These are phyloP conservation scores for Recurvomyces mirabilis DNA, from an alignment of 495 filamentous ascomycete species.

Conservation along the genomic window DNA sequence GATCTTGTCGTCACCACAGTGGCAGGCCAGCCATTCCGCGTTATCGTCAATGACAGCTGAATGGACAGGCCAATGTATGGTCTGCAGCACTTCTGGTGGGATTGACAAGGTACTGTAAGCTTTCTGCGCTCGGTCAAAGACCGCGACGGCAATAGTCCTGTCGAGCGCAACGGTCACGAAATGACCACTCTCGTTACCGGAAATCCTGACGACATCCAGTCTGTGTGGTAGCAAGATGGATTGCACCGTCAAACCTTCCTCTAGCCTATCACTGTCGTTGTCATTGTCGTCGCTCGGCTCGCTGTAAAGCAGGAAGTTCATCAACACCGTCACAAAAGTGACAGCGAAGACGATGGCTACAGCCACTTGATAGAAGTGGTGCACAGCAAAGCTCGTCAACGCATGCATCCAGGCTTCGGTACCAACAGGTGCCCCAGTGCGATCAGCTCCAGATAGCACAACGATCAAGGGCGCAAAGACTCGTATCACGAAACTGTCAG, in stretches of 20 bases:
- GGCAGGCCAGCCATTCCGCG: conserved; percentile 51
- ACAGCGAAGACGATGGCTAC: conserved; percentile 44
- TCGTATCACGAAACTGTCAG: conserved; percentile 53
- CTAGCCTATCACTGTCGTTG: conserved; percentile 34
- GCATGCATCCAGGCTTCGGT: conserved; percentile 27
- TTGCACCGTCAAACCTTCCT: conserved; percentile 39
- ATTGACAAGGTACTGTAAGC: conserved; percentile 17
- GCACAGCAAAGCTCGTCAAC: conserved; percentile 43
- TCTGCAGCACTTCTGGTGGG: conserved; percentile 30
- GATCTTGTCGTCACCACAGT: conserved; percentile 43
- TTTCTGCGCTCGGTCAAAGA: conserved; percentile 28
- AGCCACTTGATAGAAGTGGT: conserved; percentile 47
- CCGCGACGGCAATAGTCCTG: conserved; percentile 48
- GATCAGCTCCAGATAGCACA: conserved; percentile 51
- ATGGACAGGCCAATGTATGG: conserved; percentile 42
- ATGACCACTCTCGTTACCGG: conserved; percentile 44
- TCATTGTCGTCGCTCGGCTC: conserved; percentile 31
- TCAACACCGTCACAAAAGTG: conserved; percentile 47
- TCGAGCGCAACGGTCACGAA: conserved; percentile 58
- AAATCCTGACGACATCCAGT: conserved; percentile 52
- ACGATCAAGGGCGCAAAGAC: conserved; percentile 59
- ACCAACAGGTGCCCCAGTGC: conserved; percentile 36
- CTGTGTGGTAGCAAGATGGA: conserved; percentile 49
- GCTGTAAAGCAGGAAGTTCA: conserved; percentile 54
- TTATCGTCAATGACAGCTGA: conserved; percentile 48